Percentiles rank a stretch among this genome's conserved stretches.
Evolutionary conservation across 2,329 filamentous ascomycete species (phyloP).

Genomic region (Lecanosticta acicola): DNA sequence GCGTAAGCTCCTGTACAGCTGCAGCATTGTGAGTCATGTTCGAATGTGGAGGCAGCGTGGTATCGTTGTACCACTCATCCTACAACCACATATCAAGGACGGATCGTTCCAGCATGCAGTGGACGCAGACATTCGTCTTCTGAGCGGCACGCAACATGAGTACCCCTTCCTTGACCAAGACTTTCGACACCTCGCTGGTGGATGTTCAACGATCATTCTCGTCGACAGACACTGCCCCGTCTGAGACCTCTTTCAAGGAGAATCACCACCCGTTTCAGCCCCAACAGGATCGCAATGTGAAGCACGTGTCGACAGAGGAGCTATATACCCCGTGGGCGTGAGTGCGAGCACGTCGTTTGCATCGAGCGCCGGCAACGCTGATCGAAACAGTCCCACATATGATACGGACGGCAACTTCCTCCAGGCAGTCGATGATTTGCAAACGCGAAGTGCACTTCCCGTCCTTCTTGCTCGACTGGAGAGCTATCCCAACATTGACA

Average conservation of each 20-base stretch:
- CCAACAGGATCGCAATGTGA: background rate
- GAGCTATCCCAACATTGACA: constrained; percentile 26
- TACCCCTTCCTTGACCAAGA: constrained; percentile 7
- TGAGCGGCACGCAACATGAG: too few relatives aligned
- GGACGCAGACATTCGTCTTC: too few relatives aligned
- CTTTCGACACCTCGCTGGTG: constrained; percentile 16
- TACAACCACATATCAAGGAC: too few relatives aligned
- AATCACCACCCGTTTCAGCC: background rate
- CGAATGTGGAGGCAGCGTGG: too few relatives aligned
- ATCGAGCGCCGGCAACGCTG: background rate
- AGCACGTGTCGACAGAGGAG: constrained; percentile 33
- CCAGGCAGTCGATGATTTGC: constrained; percentile 56
- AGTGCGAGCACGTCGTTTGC: background rate
- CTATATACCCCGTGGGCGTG: constrained; percentile 47
- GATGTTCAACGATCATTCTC: constrained; percentile 14
- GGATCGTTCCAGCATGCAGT: too few relatives aligned
- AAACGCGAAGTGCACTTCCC: constrained; percentile 50
- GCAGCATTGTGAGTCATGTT: too few relatives aligned
- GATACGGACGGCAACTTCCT: constrained; percentile 63
- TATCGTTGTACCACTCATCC: too few relatives aligned
- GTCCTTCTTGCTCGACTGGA: constrained; percentile 15
- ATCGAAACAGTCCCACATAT: constrained; percentile 43
- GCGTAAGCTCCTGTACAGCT: too few relatives aligned
- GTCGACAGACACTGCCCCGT: constrained; percentile 15
- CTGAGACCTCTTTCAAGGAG: constrained; percentile 7